These are phyloP conservation scores for Scleroderma bovista DNA, from an alignment of 768 basidiomycete genomes.

Conservation along the genomic window DNA sequence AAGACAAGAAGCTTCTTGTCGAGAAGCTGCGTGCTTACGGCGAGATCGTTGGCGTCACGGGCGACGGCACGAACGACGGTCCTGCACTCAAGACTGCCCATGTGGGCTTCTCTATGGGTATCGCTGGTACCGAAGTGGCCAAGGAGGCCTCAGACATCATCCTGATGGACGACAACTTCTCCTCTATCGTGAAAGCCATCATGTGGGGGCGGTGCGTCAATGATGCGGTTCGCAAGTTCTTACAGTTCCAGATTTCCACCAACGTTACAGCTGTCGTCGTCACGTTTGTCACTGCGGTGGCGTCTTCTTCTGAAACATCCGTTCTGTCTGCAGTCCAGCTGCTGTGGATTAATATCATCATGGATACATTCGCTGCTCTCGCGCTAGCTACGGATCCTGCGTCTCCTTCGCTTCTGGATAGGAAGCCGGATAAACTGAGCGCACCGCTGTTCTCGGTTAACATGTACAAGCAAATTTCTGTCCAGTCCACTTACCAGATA, in stretches of 20 bases:
- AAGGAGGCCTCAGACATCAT: constrained; percentile 99
- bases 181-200: constrained; percentile 94
- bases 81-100: constrained; percentile 93
- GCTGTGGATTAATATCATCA: constrained; percentile 98
- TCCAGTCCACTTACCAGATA: constrained; percentile 87
- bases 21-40: constrained; percentile 81
- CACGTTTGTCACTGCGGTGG: constrained; percentile 87
- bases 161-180: constrained; percentile 96
- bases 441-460: constrained; percentile 86
- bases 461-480: constrained; percentile 95
- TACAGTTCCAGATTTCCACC: constrained; percentile 92
- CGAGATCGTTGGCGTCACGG: constrained; percentile 92
- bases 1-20: constrained; percentile 94
- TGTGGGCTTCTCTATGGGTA: constrained; percentile 96
- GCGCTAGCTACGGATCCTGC: constrained; percentile 98
- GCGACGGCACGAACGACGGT: constrained; percentile 97
- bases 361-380: constrained; percentile 98
- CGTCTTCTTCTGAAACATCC: constrained; percentile 67
- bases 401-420: constrained; percentile 68
- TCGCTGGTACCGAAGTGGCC: constrained; percentile 95
- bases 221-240: constrained; percentile 94
- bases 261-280: constrained; percentile 95
- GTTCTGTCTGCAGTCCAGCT: constrained; percentile 95
- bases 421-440: constrained; percentile 86
- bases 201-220: constrained; percentile 99